Conservation (phyloP, 805 yeast species). For the Candida ulmi region DNA sequence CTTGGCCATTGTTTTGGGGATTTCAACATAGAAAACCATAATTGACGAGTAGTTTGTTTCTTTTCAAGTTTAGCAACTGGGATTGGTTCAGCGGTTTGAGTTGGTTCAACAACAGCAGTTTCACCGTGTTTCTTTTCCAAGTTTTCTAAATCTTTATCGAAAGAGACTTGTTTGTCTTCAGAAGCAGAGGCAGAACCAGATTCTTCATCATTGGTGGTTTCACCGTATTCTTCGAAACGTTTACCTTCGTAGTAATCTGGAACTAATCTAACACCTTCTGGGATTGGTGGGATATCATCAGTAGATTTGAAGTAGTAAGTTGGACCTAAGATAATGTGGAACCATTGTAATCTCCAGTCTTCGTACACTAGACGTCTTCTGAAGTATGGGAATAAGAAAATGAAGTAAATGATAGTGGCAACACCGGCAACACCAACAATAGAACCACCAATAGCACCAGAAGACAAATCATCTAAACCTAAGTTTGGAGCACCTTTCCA, state of each 20-base stretch:
- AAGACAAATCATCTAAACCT: constrained; percentile 45
- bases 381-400: constrained; percentile 57
- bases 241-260: constrained; percentile 66
- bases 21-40: constrained; percentile 33
- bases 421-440: constrained; percentile 62
- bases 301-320: constrained; percentile 44
- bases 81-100: not conserved
- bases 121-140: constrained; percentile 14
- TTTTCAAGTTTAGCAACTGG: constrained; percentile 18
- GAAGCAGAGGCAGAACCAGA: constrained; percentile 8
- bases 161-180: constrained; percentile 16
- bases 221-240: constrained; percentile 25
- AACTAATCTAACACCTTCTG: constrained; percentile 48
- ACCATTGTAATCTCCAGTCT: constrained; percentile 63
- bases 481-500: constrained; percentile 78
- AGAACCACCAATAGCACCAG: constrained; percentile 49
- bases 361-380: constrained; percentile 51
- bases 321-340: constrained; percentile 55
- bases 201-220: constrained; percentile 6
- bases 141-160: constrained; percentile 17
- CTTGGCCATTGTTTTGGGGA: constrained; percentile 51
- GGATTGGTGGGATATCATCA: constrained; percentile 61
- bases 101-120: constrained; percentile 5
- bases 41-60: constrained; percentile 30
- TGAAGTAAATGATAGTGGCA: constrained; percentile 43